A percentile compares a stretch with the other conserved stretches of the same genome.
phyloP scores from a whole-genome alignment of 2,329 filamentous ascomycete species.

The Escovopsis weberi region DNA sequence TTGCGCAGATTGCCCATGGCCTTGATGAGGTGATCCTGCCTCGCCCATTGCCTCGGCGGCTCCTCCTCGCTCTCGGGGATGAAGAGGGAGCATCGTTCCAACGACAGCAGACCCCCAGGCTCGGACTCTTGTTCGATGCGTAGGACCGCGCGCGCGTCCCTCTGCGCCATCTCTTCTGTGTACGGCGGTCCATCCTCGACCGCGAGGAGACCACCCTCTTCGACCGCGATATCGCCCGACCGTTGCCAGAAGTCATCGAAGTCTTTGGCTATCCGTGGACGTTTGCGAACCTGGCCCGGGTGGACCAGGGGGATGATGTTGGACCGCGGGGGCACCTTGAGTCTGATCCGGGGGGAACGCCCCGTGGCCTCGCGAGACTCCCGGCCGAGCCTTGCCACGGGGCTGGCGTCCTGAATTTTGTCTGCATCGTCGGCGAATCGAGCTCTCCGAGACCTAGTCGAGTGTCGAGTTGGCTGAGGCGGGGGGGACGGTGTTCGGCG shows the following conservation, averaged over 20 bases:
- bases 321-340: constrained; percentile 25
- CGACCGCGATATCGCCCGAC: constrained; percentile 36
- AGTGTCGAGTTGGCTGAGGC: constrained; percentile 21
- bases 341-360: constrained; percentile 31
- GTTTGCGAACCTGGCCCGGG: constrained; percentile 40
- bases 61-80: constrained; percentile 59
- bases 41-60: constrained; percentile 67
- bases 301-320: constrained; percentile 41
- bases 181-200: constrained; percentile 41
- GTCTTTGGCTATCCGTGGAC: constrained; percentile 35
- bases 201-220: constrained; percentile 41
- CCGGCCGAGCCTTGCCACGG: constrained; percentile 5
- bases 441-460: constrained; percentile 28
- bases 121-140: constrained; percentile 59
- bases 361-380: constrained; percentile 11
- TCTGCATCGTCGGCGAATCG: constrained; percentile 20
- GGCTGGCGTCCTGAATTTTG: constrained; percentile 4
- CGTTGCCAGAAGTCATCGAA: constrained; percentile 44
- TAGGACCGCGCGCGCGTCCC: constrained; percentile 55
- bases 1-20: constrained; percentile 70
- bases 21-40: constrained; percentile 68
- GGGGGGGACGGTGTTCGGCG: constrained; percentile 28
- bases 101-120: constrained; percentile 60
- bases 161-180: constrained; percentile 45
- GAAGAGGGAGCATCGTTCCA: constrained; percentile 55